A percentile compares a stretch with the other conserved stretches of the same genome.
Conservation (phyloP, 768 basidiomycete genomes). For the Gymnopilus dilepis region DNA sequence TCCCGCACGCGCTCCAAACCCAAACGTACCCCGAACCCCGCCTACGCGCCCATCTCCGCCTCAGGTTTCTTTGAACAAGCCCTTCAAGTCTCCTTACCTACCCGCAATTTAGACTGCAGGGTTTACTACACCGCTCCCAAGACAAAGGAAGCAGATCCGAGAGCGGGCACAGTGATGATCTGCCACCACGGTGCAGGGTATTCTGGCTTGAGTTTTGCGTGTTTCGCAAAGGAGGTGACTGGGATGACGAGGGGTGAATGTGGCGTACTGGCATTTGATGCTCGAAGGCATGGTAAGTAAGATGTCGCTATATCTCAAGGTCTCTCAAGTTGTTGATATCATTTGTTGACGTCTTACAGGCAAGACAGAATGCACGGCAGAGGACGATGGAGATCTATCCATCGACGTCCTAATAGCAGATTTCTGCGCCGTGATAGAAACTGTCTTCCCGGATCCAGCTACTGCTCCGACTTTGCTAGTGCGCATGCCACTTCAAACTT, state of each 20-base stretch:
- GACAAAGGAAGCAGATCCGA: slow-evolving; percentile 31
- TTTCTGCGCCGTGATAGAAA: slow-evolving; percentile 69
- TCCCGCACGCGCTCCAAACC: slow-evolving; percentile 34
- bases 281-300: slow-evolving; percentile 81
- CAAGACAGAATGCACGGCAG: slow-evolving; percentile 58
- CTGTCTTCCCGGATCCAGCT: slow-evolving; percentile 69
- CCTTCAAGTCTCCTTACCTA: slow-evolving; percentile 71
- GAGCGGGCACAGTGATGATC: slow-evolving; percentile 69
- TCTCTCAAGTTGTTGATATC: background rate
- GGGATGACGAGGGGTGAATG: slow-evolving; percentile 68
- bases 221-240: slow-evolving; percentile 80
- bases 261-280: slow-evolving; percentile 84
- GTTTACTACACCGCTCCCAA: slow-evolving; percentile 85
- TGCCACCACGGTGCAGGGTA: slow-evolving; percentile 98
- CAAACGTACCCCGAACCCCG: slow-evolving; percentile 55
- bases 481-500: slow-evolving; percentile 26
- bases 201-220: slow-evolving; percentile 88
- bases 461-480: slow-evolving; percentile 79
- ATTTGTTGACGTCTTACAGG: slow-evolving; percentile 50
- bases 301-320: background rate
- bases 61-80: slow-evolving; percentile 80
- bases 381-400: slow-evolving; percentile 62
- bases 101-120: slow-evolving; percentile 68
- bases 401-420: slow-evolving; percentile 77
- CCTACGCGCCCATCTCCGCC: slow-evolving; percentile 81